Conservation (phyloP, 495 filamentous ascomycete species). For the Penicillium taxi region DNA sequence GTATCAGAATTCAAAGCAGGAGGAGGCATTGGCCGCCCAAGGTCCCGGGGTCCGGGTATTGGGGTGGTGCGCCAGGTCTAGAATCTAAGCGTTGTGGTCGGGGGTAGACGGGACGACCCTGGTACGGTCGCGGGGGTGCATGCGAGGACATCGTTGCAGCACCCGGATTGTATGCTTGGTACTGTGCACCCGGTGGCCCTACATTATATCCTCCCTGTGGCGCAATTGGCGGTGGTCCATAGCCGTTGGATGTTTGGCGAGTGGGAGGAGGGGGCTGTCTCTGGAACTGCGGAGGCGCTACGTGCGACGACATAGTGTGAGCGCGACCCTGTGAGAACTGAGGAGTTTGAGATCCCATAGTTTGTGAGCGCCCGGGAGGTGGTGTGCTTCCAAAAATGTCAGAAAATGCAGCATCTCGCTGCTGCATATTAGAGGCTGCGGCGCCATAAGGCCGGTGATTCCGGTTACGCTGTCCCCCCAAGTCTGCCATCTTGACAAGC, state of each 20-base stretch:
- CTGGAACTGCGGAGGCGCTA: constrained; percentile 42
- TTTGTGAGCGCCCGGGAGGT: constrained; percentile 79
- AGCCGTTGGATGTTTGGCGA: constrained; percentile 49
- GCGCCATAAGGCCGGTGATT: constrained; percentile 64
- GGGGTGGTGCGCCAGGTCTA: constrained; percentile 48
- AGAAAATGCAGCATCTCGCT: constrained; percentile 91
- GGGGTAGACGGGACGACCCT: constrained; percentile 51
- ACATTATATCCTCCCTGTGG: constrained; percentile 33
- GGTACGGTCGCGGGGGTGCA: constrained; percentile 55
- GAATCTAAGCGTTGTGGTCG: constrained; percentile 64
- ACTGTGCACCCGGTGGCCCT: constrained; percentile 31
- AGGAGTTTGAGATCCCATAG: constrained; percentile 65
- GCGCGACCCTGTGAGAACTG: constrained; percentile 58
- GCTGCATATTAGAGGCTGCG: constrained; percentile 60
- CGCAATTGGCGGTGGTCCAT: constrained; percentile 32
- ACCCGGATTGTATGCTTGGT: constrained; percentile 38
- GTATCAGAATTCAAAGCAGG: constrained; percentile 77
- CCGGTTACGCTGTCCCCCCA: constrained; percentile 64
- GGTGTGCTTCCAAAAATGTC: constrained; percentile 91
- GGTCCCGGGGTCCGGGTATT: constrained; percentile 43
- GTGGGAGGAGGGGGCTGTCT: constrained; percentile 49
- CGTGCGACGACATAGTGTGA: constrained; percentile 75
- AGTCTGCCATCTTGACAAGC: constrained; percentile 65
- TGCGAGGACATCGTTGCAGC: constrained; percentile 55
- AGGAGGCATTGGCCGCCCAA: constrained; percentile 44